These are phyloP conservation scores for Dipsacomyces acuminosporus DNA, from an alignment of 371 early-diverging fungal genomes.

Conservation along the genomic window DNA sequence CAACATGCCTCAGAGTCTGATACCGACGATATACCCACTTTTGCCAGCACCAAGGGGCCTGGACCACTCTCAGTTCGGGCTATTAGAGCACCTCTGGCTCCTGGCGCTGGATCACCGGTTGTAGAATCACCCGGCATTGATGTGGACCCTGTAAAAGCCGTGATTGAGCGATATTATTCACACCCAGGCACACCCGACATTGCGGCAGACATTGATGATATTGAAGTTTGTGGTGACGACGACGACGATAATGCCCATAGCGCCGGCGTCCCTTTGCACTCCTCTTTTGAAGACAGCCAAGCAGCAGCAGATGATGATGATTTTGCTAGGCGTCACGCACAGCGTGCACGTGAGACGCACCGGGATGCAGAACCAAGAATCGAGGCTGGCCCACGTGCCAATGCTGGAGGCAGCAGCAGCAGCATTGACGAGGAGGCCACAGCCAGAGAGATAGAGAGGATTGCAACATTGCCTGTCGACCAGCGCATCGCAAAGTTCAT, in stretches of 20 bases:
- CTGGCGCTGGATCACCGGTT: too few relatives aligned
- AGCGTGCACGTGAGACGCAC: not conserved
- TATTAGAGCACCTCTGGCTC: too few relatives aligned
- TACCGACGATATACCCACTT: too few relatives aligned
- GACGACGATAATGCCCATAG: not conserved
- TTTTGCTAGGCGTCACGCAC: not conserved
- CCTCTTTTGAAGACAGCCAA: not conserved
- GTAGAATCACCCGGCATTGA: too few relatives aligned
- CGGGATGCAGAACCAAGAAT: not conserved
- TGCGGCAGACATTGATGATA: conserved; percentile 41
- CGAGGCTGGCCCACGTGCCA: not conserved
- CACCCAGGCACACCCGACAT: conserved; percentile 17
- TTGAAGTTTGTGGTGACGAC: conserved; percentile 2
- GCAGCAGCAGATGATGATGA: not conserved
- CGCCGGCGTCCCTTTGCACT: not conserved
- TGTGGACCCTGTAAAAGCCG: conserved; percentile 31
- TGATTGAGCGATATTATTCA: conserved; percentile 40
- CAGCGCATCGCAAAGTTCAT: conserved; percentile 47
- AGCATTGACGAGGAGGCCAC: too few relatives aligned
- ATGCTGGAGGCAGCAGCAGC: too few relatives aligned
- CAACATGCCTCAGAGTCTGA: too few relatives aligned
- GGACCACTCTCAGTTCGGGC: too few relatives aligned
- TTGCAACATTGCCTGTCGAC: conserved; percentile 32
- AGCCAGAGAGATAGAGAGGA: conserved; percentile 36
- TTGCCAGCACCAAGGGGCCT: too few relatives aligned